A percentile compares a stretch with the other conserved stretches of the same genome.
Conservation (phyloP, 768 basidiomycete species). For the Podaxis rugospora region DNA sequence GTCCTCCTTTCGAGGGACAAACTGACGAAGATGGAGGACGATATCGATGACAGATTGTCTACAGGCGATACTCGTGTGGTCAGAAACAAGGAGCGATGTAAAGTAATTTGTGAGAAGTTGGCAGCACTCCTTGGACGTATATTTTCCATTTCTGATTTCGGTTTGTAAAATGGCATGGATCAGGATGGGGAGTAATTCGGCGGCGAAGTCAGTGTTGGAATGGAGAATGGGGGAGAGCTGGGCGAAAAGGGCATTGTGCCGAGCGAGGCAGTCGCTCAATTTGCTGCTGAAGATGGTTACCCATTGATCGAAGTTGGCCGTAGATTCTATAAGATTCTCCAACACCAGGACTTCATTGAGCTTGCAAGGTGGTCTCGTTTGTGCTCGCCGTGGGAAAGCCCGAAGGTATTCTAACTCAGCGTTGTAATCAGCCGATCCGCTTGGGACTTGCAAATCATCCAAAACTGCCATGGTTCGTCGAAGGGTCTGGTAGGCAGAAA, state of each 20-base stretch:
- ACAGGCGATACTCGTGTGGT: conserved; percentile 34
- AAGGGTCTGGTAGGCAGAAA: conserved; percentile 61
- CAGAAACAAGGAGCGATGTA: conserved; percentile 41
- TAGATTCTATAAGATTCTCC: conserved; percentile 31
- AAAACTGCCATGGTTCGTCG: conserved; percentile 48
- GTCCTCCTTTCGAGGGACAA: conserved; percentile 36
- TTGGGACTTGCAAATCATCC: conserved; percentile 23
- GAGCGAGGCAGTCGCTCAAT: conserved; percentile 55
- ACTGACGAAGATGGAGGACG: conserved; percentile 77
- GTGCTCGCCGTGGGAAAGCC: conserved; percentile 35
- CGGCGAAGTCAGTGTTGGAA: conserved; percentile 53
- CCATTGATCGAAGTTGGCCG: conserved; percentile 58
- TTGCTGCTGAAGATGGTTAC: conserved; percentile 52
- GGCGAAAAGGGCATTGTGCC: conserved; percentile 57
- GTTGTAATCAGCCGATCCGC: conserved; percentile 32
- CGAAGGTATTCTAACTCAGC: conserved; percentile 46
- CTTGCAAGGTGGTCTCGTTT: conserved; percentile 23
- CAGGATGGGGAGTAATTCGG: conserved; percentile 67
- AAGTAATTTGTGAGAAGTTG: conserved; percentile 52
- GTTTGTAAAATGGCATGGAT: conserved; percentile 61
- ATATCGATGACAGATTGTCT: conserved; percentile 65
- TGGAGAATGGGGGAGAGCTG: conserved; percentile 59
- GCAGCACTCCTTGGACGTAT: conserved; percentile 19
- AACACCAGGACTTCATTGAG: conserved; percentile 34
- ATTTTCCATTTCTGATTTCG: conserved; percentile 17